phyloP scores from a whole-genome alignment of 2,329 filamentous ascomycete genomes.

The Rhynchosporium secalis region DNA sequence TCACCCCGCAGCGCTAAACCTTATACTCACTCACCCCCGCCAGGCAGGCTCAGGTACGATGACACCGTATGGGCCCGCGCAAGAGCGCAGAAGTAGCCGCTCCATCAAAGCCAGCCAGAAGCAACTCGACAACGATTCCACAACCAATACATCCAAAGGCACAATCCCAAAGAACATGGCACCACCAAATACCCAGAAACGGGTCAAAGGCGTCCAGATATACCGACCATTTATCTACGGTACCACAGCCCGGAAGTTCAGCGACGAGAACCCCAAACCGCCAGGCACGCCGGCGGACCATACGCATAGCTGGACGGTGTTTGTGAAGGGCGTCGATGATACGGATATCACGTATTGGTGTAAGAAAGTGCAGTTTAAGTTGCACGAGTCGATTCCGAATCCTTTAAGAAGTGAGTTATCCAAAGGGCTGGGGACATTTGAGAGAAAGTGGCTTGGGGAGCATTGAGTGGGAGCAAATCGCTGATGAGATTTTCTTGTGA shows the following conservation, averaged over 20 bases:
- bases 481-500: background rate
- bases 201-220: conserved; percentile 65
- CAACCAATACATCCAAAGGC: too few relatives aligned
- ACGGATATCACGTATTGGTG: conserved; percentile 94
- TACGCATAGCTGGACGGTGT: conserved; percentile 95
- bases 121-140: background rate
- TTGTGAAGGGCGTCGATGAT: conserved; percentile 85
- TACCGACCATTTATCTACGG: conserved; percentile 71
- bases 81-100: background rate
- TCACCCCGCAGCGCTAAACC: conserved; percentile 20
- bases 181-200: conserved; percentile 58
- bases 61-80: too few relatives aligned
- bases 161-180: conserved; percentile 48
- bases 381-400: conserved; percentile 95
- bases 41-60: background rate
- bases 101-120: conserved; percentile 10
- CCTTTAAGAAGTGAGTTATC: conserved; percentile 68
- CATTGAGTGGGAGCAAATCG: background rate
- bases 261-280: conserved; percentile 77
- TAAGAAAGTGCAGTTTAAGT: conserved; percentile 95
- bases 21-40: background rate
- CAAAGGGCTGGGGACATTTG: background rate
- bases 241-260: conserved; percentile 76
- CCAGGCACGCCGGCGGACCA: conserved; percentile 80
- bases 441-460: background rate